Conservation (phyloP, 1,284 basidiomycete species). For the Amylostereum areolatum region DNA sequence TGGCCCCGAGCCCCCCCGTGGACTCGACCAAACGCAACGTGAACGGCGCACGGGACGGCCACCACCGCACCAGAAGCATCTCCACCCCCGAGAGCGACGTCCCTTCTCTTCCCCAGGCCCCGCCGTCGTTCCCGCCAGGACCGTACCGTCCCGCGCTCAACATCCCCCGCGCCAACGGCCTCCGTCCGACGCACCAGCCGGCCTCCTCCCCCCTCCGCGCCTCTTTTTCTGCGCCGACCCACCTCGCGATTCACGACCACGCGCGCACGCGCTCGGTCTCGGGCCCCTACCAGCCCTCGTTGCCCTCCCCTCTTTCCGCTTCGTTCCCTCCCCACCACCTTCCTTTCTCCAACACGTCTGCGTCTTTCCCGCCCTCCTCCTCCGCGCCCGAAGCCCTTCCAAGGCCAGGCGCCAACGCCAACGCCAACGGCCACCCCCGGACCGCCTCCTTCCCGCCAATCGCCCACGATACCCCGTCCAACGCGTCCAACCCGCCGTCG, state of each 20-base stretch:
- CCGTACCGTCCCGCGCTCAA: conserved; percentile 26
- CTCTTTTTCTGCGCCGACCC: conserved; percentile 35
- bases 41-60: not conserved
- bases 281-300: conserved; percentile 46
- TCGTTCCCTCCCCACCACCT: conserved; percentile 32
- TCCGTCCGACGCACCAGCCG: conserved; percentile 22
- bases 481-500: conserved; percentile 17
- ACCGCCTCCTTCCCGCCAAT: conserved; percentile 13
- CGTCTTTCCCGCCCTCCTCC: conserved; percentile 14
- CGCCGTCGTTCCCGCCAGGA: conserved; percentile 20
- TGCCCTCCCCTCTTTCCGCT: conserved; percentile 44
- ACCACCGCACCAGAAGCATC: conserved; percentile 22
- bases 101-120: conserved; percentile 16
- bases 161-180: conserved; percentile 15
- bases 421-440: conserved; percentile 12
- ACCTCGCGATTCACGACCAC: conserved; percentile 30
- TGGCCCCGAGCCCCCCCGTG: conserved; percentile 15
- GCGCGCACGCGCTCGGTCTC: conserved; percentile 49
- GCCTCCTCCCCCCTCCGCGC: conserved; percentile 43
- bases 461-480: conserved; percentile 15
- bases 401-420: conserved; percentile 13
- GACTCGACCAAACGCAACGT: conserved; percentile 11
- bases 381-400: conserved; percentile 16
- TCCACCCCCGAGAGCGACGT: conserved; percentile 25
- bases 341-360: conserved; percentile 17